phyloP scores from a whole-genome alignment of 441 rosid genomes.

The Aleurites moluccanus region DNA sequence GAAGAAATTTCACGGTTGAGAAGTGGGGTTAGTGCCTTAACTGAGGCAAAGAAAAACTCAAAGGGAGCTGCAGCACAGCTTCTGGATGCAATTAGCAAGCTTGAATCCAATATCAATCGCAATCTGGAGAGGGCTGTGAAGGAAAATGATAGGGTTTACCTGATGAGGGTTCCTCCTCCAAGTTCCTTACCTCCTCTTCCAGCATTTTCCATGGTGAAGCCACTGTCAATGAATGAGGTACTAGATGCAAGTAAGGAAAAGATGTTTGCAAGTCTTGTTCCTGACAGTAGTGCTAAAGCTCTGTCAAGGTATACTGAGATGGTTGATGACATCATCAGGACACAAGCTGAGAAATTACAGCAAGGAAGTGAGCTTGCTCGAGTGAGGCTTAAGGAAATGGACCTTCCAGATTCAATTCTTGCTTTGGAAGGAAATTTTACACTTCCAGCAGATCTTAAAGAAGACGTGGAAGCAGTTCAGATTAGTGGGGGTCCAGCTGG shows the following conservation, averaged over 20 bases:
- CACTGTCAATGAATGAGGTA: constrained; percentile 77
- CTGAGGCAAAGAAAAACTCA: constrained; percentile 75
- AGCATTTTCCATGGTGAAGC: constrained; percentile 88
- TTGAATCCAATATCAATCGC: constrained; percentile 68
- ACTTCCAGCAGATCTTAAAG: constrained; percentile 73
- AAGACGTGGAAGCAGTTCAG: constrained; percentile 94
- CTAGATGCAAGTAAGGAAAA: constrained; percentile 97
- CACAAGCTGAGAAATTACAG: constrained; percentile 91
- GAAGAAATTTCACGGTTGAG: constrained; percentile 91
- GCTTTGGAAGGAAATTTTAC: constrained; percentile 72
- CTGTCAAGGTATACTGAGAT: constrained; percentile 97
- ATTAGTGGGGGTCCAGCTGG: constrained; percentile 91
- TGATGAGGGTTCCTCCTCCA: constrained; percentile 92
- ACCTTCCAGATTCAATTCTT: constrained; percentile 89
- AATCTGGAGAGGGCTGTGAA: constrained; percentile 88
- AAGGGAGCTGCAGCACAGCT: constrained; percentile 86
- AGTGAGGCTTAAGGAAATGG: constrained; percentile 97
- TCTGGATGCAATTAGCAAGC: constrained; percentile 72
- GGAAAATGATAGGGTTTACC: constrained; percentile 97
- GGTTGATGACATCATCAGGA: constrained; percentile 90
- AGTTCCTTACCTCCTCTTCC: constrained; percentile 74
- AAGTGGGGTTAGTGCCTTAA: constrained; percentile 63
- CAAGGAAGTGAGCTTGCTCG: constrained; percentile 92
- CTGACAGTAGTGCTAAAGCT: constrained; percentile 94
- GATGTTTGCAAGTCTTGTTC: constrained; percentile 91